A percentile compares a stretch with the other conserved stretches of the same genome.
Conservation (phyloP, 495 filamentous ascomycete species). For the Geoglossum glabrum region DNA sequence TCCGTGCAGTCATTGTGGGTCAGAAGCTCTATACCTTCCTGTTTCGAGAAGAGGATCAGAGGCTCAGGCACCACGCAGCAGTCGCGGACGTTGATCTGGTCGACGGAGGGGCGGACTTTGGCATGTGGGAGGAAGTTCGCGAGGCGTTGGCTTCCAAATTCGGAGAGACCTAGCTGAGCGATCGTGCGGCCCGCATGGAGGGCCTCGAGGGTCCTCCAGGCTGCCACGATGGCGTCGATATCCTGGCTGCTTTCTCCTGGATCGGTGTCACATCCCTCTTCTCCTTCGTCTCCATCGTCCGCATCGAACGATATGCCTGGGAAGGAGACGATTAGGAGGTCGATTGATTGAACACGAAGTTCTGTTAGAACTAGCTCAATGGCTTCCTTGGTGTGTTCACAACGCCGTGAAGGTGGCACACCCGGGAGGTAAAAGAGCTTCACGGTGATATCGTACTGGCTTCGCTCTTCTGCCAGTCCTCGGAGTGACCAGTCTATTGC, state of each 20-base stretch:
- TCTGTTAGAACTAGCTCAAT: slow-evolving; percentile 61
- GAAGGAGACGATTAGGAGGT: slow-evolving; percentile 83
- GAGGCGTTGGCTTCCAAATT: slow-evolving; percentile 74
- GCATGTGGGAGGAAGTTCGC: slow-evolving; percentile 42
- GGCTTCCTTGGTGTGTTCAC: slow-evolving; percentile 50
- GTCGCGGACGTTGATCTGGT: slow-evolving; percentile 95
- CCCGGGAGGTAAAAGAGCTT: slow-evolving; percentile 82
- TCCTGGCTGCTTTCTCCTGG: slow-evolving; percentile 27
- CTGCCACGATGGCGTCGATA: slow-evolving; percentile 39
- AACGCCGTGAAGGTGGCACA: slow-evolving; percentile 37
- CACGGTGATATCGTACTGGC: slow-evolving; percentile 77
- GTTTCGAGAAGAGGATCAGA: slow-evolving; percentile 65
- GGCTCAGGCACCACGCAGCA: slow-evolving; percentile 91
- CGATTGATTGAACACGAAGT: slow-evolving; percentile 50
- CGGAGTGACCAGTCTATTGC: slow-evolving; percentile 49
- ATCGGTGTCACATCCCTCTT: slow-evolving; percentile 35
- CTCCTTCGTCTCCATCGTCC: slow-evolving; percentile 44
- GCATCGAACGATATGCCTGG: slow-evolving; percentile 86
- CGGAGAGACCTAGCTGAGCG: slow-evolving; percentile 58
- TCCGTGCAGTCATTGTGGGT: slow-evolving; percentile 92
- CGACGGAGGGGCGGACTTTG: slow-evolving; percentile 54
- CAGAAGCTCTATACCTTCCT: slow-evolving; percentile 66
- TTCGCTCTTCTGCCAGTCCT: slow-evolving; percentile 54
- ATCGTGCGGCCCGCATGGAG: slow-evolving; percentile 54
- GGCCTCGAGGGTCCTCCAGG: slow-evolving; percentile 51